These are phyloP conservation scores for Chaetomiaceae sp. DNA, from an alignment of 2,329 filamentous ascomycete genomes.

Conservation along the genomic window DNA sequence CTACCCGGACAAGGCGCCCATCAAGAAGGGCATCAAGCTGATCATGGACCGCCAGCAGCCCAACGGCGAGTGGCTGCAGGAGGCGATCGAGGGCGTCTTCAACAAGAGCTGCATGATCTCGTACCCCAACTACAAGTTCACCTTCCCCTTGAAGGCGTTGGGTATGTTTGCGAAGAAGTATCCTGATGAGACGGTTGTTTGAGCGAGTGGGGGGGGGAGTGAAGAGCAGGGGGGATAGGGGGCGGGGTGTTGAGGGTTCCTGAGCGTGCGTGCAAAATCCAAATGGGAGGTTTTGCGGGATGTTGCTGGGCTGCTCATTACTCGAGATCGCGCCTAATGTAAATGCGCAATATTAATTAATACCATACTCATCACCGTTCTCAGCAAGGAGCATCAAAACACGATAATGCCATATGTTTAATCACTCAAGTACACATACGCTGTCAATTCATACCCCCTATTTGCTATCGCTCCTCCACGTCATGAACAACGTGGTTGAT, in stretches of 20 bases:
- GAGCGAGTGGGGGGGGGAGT: neutral
- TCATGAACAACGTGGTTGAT: no score
- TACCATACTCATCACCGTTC: no score
- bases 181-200: conserved; percentile 55
- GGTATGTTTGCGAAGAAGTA: conserved; percentile 79
- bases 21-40: conserved; percentile 70
- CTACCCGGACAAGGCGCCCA: conserved; percentile 68
- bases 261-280: no score
- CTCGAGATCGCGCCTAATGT: no score
- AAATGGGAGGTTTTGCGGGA: no score
- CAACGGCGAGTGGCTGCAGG: conserved; percentile 93
- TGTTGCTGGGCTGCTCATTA: no score
- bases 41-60: conserved; percentile 79
- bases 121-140: conserved; percentile 98
- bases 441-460: neutral
- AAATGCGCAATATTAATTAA: no score
- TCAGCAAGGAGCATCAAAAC: no score
- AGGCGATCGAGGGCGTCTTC: conserved; percentile 95
- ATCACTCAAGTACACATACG: neutral
- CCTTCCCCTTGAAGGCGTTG: conserved; percentile 88
- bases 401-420: no score
- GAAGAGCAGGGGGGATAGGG: neutral
- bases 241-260: no score
- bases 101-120: conserved; percentile 99
- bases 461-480: no score